Evolutionary conservation across 495 filamentous ascomycete species (phyloP), one percentile per base, ranked within the genome.

Genomic region (Pyrenula massariospora): DNA sequence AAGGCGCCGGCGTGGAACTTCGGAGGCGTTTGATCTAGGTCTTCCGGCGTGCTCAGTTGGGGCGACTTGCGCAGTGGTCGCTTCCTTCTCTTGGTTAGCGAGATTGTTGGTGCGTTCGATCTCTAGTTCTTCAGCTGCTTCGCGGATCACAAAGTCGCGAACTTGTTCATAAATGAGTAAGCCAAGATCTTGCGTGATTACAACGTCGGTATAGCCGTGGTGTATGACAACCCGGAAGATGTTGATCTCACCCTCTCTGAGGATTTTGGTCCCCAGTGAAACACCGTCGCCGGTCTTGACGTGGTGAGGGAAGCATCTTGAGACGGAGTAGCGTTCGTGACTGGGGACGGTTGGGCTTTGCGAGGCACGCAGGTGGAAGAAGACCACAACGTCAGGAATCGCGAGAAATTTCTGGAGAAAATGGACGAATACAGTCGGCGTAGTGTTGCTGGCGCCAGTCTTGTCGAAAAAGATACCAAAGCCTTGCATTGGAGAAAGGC

Each of bases 381-480:
- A 85, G 0, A 86, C 70, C 22, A 73, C 73, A 0, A 82, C 75
- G 15, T 82, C 77, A 1, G 81, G 79, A 2, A 77, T 66, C 0
- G 78, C 72, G 52, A 73, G 73, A 58, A 85, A 82, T 59, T 86
- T 86, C 53, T 72, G 76, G 12, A 85, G 67, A 59, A 84, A 86
- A 51, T 86, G 82, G 5, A 78, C 75, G 55, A 84, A 86, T 2
- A 84, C 82, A 1, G 74, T 73, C 0, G 82, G 83, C 0, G 78
- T 73, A 1, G 67, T 71, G 20, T 71, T 62, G 0, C 66, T 51
- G 22, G 63, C 58, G 21, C 83, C 83, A 3, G 78, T 71, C 61
- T 86, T 85, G 66, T 86, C 83, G 57, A 86, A 86, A 64, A 83
- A 86, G 2, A 86, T 76, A 1, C 79, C 82, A 8, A 85, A 64